Evolutionary conservation across 768 basidiomycete genomes (phyloP), one percentile per base, ranked within the genome.

Genomic region (Boletus patriciae): DNA sequence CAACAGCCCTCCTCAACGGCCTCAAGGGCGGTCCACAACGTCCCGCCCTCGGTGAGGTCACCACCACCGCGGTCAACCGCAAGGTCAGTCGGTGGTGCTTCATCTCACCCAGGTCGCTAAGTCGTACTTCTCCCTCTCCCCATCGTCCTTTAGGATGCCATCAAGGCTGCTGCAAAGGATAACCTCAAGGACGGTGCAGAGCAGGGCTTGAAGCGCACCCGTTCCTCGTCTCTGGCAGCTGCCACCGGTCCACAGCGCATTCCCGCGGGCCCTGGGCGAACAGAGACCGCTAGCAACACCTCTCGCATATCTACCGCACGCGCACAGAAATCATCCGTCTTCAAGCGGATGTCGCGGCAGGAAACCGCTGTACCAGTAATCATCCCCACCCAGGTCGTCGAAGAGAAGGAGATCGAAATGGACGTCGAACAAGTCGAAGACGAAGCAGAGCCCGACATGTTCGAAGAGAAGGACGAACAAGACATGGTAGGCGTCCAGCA

Each of bases 1-100:
- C 81, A 61, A 64, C 79, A 46, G 71, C 77, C 33, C 72, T 78
- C 62, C 50, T 73, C 18, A 68, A 54, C 25, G 70, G 70, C 10
- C 66, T 72, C 61, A 93, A 92, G 78, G 76, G 75, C 34, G 79
- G 76, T 42, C 74, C 78, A 21, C 83, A 85, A 69, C 82, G 93
- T 62, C 80, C 87, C 33, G 91, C 86, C 40, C 80, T 95, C 48
- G 83, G 85, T 56, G 92, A 94, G 74, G 92, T 94, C 60, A 88
- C 88, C 44, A 86, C 82, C 49, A 82, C 83, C 58, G 85, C 87
- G 54, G 83, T 90, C 50, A 91, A 90, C 72, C 83, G 85, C 70
- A 91, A 88, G 77, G 89, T 88, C 66, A 61, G 82, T 69, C 18
- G 53, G 46, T 47, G 34, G 18, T 37, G 4, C 13, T 50, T 36